These are phyloP conservation scores for Filobasidium uniguttulatum DNA, from an alignment of 1,284 basidiomycete genomes.

Conservation along the genomic window DNA sequence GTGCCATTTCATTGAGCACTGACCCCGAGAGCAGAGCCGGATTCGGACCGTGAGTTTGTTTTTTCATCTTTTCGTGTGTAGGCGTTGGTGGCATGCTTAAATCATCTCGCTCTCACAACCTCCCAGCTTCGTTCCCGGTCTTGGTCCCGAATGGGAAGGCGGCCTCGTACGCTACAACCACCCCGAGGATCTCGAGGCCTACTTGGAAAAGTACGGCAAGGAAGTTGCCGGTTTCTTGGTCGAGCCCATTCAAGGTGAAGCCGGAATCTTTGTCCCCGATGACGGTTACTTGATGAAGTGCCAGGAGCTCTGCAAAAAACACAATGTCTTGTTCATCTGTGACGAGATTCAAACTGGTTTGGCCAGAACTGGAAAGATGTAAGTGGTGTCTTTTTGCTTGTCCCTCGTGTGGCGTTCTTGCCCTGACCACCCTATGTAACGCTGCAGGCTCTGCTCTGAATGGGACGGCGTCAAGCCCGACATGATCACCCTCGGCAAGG, in stretches of 20 bases:
- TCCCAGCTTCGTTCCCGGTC: constrained; percentile 25
- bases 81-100: not conserved
- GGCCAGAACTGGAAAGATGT: constrained; percentile 37
- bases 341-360: constrained; percentile 89
- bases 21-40: constrained; percentile 77
- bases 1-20: constrained; percentile 86
- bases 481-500: constrained; percentile 87
- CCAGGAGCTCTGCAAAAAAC: constrained; percentile 73
- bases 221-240: constrained; percentile 86
- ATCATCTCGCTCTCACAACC: not conserved
- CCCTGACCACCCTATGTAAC: not conserved
- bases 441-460: constrained; percentile 64
- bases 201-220: constrained; percentile 66
- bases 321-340: constrained; percentile 89
- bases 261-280: constrained; percentile 88
- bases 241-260: constrained; percentile 97
- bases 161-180: constrained; percentile 64
- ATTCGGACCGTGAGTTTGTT: constrained; percentile 55
- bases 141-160: constrained; percentile 54
- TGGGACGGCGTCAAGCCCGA: constrained; percentile 84
- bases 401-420: not conserved
- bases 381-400: constrained; percentile 8
- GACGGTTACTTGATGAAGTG: constrained; percentile 69
- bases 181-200: constrained; percentile 65
- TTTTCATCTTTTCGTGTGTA: not conserved